Evolutionary conservation across 257 asterid species (phyloP).

Genomic region (Lithospermum erythrorhizon): DNA sequence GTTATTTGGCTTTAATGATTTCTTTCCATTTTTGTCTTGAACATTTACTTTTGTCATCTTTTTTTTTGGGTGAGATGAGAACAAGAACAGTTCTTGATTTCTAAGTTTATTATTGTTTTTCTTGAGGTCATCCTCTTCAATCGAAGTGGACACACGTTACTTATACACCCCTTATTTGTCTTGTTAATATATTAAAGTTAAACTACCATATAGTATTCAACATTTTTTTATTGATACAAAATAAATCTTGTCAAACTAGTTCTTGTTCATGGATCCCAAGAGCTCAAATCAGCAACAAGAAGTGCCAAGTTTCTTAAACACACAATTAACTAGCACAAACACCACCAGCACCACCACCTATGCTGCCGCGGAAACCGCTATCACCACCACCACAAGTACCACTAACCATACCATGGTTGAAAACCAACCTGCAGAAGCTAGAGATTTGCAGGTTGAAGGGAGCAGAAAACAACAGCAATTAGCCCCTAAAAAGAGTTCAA

Average conservation of each 20-base stretch:
- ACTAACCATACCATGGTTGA: slow-evolving; percentile 20
- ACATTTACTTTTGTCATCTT: no score
- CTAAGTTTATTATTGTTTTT: slow-evolving; percentile 2
- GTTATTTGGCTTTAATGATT: no score
- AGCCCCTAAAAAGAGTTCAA: slow-evolving; percentile 53
- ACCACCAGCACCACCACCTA: not conserved
- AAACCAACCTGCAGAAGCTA: slow-evolving; percentile 19
- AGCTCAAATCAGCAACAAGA: slow-evolving; percentile 29
- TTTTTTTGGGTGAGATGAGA: no score
- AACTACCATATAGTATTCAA: not conserved
- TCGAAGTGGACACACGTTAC: slow-evolving; percentile 3
- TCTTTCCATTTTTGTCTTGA: no score
- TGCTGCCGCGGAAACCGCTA: not conserved
- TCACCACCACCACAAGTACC: not conserved
- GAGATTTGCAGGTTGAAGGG: slow-evolving; percentile 12
- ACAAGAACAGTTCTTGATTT: not conserved
- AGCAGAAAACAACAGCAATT: slow-evolving; percentile 26
- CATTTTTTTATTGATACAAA: not conserved
- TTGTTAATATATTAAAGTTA: not conserved
- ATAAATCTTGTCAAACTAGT: no score
- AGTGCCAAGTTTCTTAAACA: slow-evolving; percentile 16
- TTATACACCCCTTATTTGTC: not conserved
- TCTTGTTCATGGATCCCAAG: slow-evolving; percentile 51
- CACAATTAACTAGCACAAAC: no score
- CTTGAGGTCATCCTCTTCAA: slow-evolving; percentile 9